Base-by-base conservation (phyloP, 257 asterid species). In the Solanum medicagineum region DNA sequence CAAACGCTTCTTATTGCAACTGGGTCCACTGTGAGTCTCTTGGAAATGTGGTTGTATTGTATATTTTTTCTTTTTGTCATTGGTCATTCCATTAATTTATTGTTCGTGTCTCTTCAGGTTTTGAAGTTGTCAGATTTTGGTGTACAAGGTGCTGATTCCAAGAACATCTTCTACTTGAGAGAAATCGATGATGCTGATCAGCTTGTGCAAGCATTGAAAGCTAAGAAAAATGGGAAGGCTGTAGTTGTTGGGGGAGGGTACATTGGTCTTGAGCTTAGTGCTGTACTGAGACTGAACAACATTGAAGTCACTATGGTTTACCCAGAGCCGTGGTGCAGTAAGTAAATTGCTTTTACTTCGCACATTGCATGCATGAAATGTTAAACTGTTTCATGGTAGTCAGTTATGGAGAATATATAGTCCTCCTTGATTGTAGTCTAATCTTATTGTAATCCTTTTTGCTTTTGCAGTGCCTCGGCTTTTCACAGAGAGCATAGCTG, bases 301-400 rank as follows among this genome's bases (percentile, higher is more conserved):
- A 73, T 92, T 75, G 99, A 92, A 84, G 96, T 93, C 91, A 91
- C 85, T 88, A 94, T 95, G 99, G 99, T 95, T 87, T 95, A 92
- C 90, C 99, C 98, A 17, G 99, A 95, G 88, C 99, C 99, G 70
- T 95, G 99, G 99, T 94, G 98, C 97, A 95, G 99, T 94, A 92
- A 93, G 98, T 94, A 74, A 83, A 89, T 65, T 57, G 26, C 84
- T 69, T 73, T 3, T 24, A 10, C 14, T 59, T 16, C 36, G 26
- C 65, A 19, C 63, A 26, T 24, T 26, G 17, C 44, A 77, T 77
- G 82, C 63, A 77, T 24, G 83, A 77, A 77, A 51, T 4, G 57
- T 77, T 51, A 16, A 51, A 24, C 24, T 15, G 24, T 26, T 29
- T 53, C 65, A 79, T 53, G 65, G 2, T 26, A 26, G 26, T 45